Conservation (phyloP, 441 rosid genomes). For the Oxalis stricta region DNA sequence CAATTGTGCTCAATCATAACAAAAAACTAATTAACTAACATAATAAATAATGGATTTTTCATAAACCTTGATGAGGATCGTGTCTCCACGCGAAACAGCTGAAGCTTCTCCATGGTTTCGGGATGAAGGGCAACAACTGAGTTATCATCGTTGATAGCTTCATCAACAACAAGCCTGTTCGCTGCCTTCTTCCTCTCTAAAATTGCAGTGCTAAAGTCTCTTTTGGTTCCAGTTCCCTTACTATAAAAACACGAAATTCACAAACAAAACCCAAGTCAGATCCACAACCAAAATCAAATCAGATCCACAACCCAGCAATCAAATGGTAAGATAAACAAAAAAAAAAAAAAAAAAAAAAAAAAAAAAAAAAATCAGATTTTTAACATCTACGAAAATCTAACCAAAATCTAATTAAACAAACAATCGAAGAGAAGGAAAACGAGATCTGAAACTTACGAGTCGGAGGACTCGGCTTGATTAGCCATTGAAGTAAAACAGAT, state of each 20-base stretch:
- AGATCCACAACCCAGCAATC: neutral
- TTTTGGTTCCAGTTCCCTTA: constrained; percentile 19
- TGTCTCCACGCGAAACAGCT: constrained; percentile 27
- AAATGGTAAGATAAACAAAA: no score
- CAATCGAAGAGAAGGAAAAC: no score
- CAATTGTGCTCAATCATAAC: no score
- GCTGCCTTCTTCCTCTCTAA: constrained; percentile 27
- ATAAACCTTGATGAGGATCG: constrained; percentile 22
- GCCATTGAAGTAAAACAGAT: no score
- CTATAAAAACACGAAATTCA: neutral
- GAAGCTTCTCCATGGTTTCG: constrained; percentile 31
- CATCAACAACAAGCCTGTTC: constrained; percentile 28
- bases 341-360: no score
- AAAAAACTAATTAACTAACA: no score
- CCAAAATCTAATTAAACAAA: no score
- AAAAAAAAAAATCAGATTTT: no score
- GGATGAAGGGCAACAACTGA: constrained; percentile 27
- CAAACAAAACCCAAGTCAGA: neutral
- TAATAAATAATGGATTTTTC: neutral
- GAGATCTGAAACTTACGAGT: no score
- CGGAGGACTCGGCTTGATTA: no score
- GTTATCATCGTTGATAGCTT: constrained; percentile 24
- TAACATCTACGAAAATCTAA: no score
- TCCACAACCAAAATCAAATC: neutral
- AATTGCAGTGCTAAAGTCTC: constrained; percentile 24